A percentile compares a stretch with the other conserved stretches of the same genome.
phyloP scores from a whole-genome alignment of 257 asterid genomes.

The Fraxinus pennsylvanica region DNA sequence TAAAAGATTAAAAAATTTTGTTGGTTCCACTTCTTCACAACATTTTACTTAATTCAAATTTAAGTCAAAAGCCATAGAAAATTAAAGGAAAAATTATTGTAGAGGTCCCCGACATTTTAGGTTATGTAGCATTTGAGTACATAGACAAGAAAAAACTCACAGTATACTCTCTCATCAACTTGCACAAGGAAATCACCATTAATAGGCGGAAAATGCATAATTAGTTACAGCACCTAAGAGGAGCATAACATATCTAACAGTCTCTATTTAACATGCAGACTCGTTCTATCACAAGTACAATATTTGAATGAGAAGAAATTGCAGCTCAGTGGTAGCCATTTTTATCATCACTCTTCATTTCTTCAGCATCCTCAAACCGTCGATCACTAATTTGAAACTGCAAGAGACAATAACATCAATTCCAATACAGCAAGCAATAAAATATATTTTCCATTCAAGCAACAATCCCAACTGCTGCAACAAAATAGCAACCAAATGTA shows the following conservation, averaged over 20 bases:
- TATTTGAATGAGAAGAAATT: neutral
- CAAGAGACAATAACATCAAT: constrained; percentile 23
- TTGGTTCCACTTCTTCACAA: no score
- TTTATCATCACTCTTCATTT: constrained; percentile 57
- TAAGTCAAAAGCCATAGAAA: no score
- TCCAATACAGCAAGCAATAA: neutral
- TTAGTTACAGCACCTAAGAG: neutral
- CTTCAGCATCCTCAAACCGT: constrained; percentile 91
- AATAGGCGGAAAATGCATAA: neutral
- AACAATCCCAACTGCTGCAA: neutral
- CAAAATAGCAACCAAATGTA: neutral
- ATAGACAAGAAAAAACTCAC: neutral
- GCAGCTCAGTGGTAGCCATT: constrained; percentile 37
- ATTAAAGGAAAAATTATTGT: neutral
- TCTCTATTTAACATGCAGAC: constrained; percentile 22
- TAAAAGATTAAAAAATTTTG: no score
- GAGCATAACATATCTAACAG: neutral
- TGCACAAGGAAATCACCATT: neutral
- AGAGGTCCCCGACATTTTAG: neutral
- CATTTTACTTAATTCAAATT: no score
- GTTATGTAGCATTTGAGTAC: neutral
- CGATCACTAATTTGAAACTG: constrained; percentile 86
- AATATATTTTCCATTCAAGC: neutral
- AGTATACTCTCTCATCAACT: neutral
- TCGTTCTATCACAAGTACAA: constrained; percentile 1